Conservation (phyloP, 148 eudicot species). For the Polygonum maritimum region DNA sequence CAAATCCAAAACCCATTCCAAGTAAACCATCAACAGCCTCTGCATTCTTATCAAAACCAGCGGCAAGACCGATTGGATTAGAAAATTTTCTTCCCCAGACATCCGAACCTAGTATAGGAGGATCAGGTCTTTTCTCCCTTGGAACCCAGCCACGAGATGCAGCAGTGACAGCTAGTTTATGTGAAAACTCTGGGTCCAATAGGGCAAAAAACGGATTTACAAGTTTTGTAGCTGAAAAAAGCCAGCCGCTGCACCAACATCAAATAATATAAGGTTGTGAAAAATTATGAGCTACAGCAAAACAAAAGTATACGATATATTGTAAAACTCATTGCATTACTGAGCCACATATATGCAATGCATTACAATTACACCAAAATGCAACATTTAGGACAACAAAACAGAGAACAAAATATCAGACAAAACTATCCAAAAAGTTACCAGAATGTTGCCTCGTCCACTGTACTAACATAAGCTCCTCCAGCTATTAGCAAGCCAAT, state of each 20-base stretch:
- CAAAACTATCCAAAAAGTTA: slow-evolving; percentile 19
- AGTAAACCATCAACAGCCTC: slow-evolving; percentile 99
- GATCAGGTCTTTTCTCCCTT: slow-evolving; percentile 89
- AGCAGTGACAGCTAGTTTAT: slow-evolving; percentile 70
- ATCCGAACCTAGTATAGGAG: slow-evolving; percentile 62
- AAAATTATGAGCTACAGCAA: neutral
- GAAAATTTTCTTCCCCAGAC: slow-evolving; percentile 98
- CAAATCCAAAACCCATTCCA: slow-evolving; percentile 93
- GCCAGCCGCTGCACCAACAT: slow-evolving; percentile 79
- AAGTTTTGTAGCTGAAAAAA: slow-evolving; percentile 89
- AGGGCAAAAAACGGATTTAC: slow-evolving; percentile 93
- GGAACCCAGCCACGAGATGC: slow-evolving; percentile 99
- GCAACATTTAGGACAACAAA: neutral
- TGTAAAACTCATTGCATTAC: neutral
- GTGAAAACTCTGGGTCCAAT: slow-evolving; percentile 91
- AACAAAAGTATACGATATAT: neutral
- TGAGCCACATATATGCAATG: neutral
- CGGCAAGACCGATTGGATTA: slow-evolving; percentile 93
- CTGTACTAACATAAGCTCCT: slow-evolving; percentile 98
- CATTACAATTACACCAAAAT: neutral
- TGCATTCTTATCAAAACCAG: slow-evolving; percentile 99
- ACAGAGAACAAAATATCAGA: neutral
- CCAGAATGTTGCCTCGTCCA: slow-evolving; percentile 99
- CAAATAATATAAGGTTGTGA: neutral
- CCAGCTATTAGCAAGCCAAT: slow-evolving; percentile 78